Evolutionary conservation across 2,329 filamentous ascomycete genomes (phyloP).

Genomic region (Colletotrichum sp.): DNA sequence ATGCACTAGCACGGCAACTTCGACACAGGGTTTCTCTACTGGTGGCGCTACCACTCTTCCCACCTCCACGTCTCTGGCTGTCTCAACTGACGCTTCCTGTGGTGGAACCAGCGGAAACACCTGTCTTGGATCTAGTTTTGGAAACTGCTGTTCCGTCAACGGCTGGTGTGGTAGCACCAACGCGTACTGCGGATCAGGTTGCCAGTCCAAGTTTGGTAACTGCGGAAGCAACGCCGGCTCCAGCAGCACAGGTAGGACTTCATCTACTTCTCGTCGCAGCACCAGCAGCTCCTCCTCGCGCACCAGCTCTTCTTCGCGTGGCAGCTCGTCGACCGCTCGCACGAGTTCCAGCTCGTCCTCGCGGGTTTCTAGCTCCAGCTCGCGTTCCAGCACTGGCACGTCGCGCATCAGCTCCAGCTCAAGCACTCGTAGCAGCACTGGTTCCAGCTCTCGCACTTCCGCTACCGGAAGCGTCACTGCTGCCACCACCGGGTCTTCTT

Average conservation of each 20-base stretch:
- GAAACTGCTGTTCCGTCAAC: slow-evolving; percentile 44
- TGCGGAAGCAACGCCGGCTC: slow-evolving; percentile 3
- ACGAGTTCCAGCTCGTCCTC: background rate
- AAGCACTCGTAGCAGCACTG: background rate
- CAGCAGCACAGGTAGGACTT: background rate
- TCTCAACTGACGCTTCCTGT: slow-evolving; percentile 39
- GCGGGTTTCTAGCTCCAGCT: background rate
- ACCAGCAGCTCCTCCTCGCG: background rate
- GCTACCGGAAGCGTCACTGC: background rate
- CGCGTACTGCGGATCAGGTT: slow-evolving; percentile 23
- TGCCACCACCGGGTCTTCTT: background rate
- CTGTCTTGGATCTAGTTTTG: slow-evolving; percentile 38
- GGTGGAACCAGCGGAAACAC: slow-evolving; percentile 32
- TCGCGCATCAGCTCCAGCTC: background rate
- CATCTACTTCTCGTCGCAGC: background rate
- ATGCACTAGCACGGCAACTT: background rate
- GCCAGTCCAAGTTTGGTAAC: slow-evolving; percentile 21
- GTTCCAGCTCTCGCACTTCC: background rate
- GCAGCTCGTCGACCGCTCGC: background rate
- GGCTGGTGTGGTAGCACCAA: slow-evolving; percentile 39
- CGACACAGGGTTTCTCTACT: background rate
- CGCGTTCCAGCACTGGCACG: background rate
- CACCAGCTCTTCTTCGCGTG: background rate
- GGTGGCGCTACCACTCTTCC: slow-evolving; percentile 15
- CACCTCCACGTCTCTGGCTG: slow-evolving; percentile 21